A percentile compares a stretch with the other conserved stretches of the same genome.
phyloP scores from a whole-genome alignment of 805 yeast genomes.

The Blastobotrys attinorum region DNA sequence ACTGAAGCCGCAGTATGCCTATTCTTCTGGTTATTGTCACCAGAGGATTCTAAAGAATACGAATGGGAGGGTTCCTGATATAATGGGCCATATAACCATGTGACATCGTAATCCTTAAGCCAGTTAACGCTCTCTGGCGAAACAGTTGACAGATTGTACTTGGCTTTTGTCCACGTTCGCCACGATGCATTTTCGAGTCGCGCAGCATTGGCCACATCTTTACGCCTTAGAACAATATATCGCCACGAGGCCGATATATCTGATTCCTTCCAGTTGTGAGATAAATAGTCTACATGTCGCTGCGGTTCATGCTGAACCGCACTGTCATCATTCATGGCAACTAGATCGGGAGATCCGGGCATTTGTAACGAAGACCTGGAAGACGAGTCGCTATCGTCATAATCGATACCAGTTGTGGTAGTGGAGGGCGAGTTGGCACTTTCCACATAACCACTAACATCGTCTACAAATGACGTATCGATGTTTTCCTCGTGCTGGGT shows the following conservation, averaged over 20 bases:
- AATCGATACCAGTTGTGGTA: slow-evolving; percentile 4
- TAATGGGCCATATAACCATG: slow-evolving; percentile 96
- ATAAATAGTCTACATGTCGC: slow-evolving; percentile 87
- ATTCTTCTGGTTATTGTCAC: neutral
- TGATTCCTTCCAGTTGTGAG: slow-evolving; percentile 91
- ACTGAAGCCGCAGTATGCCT: no score
- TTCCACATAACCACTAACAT: neutral
- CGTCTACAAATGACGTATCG: no score
- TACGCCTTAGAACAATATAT: slow-evolving; percentile 73
- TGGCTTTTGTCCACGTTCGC: slow-evolving; percentile 91
- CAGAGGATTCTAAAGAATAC: slow-evolving; percentile 2
- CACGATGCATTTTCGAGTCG: slow-evolving; percentile 80
- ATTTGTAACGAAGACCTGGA: slow-evolving; percentile 11
- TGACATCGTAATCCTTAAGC: slow-evolving; percentile 94
- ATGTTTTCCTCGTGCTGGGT: neutral
- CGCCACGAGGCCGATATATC: slow-evolving; percentile 96
- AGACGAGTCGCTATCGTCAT: slow-evolving; percentile 7
- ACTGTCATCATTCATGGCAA: slow-evolving; percentile 51
- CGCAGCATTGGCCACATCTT: slow-evolving; percentile 76
- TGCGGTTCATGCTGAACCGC: slow-evolving; percentile 75
- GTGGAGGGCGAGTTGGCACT: neutral
- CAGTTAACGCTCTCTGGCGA: slow-evolving; percentile 90
- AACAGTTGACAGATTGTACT: slow-evolving; percentile 59
- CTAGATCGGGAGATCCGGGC: slow-evolving; percentile 20
- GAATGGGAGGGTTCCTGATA: slow-evolving; percentile 34